These are phyloP conservation scores for Cyphellophora europaea DNA, from an alignment of 2,329 filamentous ascomycete genomes.

Conservation along the genomic window DNA sequence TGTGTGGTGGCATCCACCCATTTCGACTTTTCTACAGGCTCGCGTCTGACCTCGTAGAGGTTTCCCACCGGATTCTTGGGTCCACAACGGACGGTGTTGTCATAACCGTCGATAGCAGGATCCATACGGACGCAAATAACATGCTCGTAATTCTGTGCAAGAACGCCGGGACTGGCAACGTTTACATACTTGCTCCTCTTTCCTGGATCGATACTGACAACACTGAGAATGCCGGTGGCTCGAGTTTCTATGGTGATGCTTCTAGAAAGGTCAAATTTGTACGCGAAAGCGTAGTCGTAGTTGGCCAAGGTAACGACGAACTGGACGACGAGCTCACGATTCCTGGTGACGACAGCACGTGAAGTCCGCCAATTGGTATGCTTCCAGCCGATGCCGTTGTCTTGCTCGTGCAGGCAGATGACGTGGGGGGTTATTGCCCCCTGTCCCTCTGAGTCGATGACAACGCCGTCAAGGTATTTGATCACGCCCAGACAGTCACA, in stretches of 20 bases:
- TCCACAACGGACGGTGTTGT: constrained; percentile 44
- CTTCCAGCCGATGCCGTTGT: constrained; percentile 61
- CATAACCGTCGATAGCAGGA: constrained; percentile 49
- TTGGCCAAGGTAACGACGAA: constrained; percentile 61
- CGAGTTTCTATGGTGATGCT: constrained; percentile 53
- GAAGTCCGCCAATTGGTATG: constrained; percentile 60
- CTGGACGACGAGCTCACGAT: constrained; percentile 56
- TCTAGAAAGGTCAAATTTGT: constrained; percentile 54
- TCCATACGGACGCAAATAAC: constrained; percentile 58
- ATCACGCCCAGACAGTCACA: constrained; percentile 62
- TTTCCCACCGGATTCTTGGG: constrained; percentile 53
- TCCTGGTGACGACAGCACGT: constrained; percentile 51
- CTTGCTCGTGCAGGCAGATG: constrained; percentile 60
- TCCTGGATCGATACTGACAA: constrained; percentile 50
- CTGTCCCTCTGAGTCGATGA: constrained; percentile 45
- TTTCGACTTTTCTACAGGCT: constrained; percentile 34
- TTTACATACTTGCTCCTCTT: constrained; percentile 49
- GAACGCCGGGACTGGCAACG: constrained; percentile 52
- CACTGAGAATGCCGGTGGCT: constrained; percentile 58
- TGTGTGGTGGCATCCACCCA: constrained; percentile 45
- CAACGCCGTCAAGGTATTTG: constrained; percentile 53
- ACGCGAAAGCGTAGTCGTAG: constrained; percentile 62
- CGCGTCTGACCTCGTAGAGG: constrained; percentile 48
- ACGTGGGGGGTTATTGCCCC: constrained; percentile 47
- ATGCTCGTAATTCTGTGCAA: constrained; percentile 64